Percentiles rank a stretch among this genome's conserved stretches.
Evolutionary conservation across 768 basidiomycete genomes (phyloP).

Genomic region (Mycena sanguinolenta): DNA sequence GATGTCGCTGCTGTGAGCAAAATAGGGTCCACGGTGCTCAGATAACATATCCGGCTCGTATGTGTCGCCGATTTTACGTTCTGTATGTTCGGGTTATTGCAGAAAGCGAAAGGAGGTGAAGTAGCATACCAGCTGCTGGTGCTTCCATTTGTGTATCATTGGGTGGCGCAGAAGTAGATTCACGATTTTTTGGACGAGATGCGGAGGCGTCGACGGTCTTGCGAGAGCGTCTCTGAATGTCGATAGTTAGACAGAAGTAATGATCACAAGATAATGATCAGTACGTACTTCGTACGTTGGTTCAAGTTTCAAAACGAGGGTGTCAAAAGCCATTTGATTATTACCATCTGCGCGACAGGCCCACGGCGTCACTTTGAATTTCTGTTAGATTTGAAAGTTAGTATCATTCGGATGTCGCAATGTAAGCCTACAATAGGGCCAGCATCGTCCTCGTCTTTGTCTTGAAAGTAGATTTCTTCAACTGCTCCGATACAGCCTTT

Average conservation of each 20-base stretch:
- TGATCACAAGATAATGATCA: neutral
- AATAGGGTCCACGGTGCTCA: neutral
- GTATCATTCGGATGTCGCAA: neutral
- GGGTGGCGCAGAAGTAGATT: neutral
- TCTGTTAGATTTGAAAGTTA: neutral
- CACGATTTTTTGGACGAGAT: neutral
- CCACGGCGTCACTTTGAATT: neutral
- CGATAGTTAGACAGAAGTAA: neutral
- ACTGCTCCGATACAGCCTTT: neutral
- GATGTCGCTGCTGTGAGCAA: neutral
- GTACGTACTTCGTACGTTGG: neutral
- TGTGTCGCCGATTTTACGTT: neutral
- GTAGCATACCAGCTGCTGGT: neutral
- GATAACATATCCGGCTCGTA: constrained; percentile 3
- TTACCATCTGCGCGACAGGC: neutral
- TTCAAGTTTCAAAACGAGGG: neutral
- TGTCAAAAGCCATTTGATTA: neutral
- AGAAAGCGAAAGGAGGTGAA: neutral
- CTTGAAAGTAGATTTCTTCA: neutral
- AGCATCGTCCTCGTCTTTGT: neutral
- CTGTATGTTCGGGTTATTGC: neutral
- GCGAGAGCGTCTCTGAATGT: neutral
- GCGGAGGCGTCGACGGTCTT: neutral
- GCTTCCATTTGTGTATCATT: neutral
- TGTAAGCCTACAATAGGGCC: neutral